Evolutionary conservation across 306 rosid species (phyloP), one percentile per base, ranked within the genome.

Genomic region (Cucurbita ficifolia): DNA sequence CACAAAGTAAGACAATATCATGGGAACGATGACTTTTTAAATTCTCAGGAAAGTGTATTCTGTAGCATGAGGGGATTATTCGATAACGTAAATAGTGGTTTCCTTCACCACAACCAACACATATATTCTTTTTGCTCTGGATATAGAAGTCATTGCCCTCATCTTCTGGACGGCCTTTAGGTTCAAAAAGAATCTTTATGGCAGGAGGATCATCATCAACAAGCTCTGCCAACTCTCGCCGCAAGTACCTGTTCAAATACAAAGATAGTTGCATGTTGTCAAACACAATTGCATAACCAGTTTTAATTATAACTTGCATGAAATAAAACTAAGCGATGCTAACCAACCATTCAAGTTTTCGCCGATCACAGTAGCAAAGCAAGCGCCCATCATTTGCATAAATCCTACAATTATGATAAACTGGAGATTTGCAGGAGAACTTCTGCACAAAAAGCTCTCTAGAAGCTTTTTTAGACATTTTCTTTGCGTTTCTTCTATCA

Each of bases 161-260:
- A 10, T 94, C 99, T 84, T 91, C 99, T 11, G 99, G 99, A 29
- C 95, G 99, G 61, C 99, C 99, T 84, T 94, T 91, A 74, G 99
- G 97, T 85, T 94, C 96, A 74, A 94, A 94, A 75, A 87, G 97
- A 84, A 94, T 97, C 90, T 85, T 87, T 76, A 94, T 94, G 57
- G 91, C 97, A 63, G 92, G 96, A 36, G 99, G 95, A 38, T 89
- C 81, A 22, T 87, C 92, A 16, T 89, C 97, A 57, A 94, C 62
- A 75, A 90, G 85, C 81, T 89, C 92, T 21, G 96, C 97, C 24
- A 94, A 83, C 81, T 87, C 86, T 50, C 96, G 89, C 43, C 45
- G 83, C 75, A 94, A 83, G 82, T 91, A 94, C 99, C 99, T 90
- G 81, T 76, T 77, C 58, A 63, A 29, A 55, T 45, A 80, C 52